phyloP scores from a whole-genome alignment of 495 filamentous ascomycete species.

The Talaromyces stipitatus region DNA sequence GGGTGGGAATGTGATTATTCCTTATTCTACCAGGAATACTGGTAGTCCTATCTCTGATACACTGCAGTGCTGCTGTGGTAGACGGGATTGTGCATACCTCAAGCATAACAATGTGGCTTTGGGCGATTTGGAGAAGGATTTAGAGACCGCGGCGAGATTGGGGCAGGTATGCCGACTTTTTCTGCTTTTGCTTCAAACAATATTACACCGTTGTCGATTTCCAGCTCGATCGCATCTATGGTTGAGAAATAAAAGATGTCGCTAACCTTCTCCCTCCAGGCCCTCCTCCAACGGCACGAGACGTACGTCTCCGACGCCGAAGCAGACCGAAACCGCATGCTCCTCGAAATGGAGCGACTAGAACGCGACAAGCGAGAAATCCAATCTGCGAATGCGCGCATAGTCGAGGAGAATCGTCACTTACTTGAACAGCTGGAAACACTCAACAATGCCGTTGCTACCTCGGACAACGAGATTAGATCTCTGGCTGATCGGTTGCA shows the following conservation, averaged over 20 bases:
- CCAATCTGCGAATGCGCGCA: constrained; percentile 63
- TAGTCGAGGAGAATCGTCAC: constrained; percentile 69
- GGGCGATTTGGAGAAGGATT: constrained; percentile 75
- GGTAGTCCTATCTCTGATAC: neutral
- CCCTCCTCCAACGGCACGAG: constrained; percentile 85
- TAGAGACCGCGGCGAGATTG: constrained; percentile 73
- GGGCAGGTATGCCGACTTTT: constrained; percentile 62
- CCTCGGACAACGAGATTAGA: constrained; percentile 67
- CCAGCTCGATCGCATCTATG: neutral
- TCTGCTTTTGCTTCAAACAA: constrained; percentile 8
- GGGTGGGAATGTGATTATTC: neutral
- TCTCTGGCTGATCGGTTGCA: constrained; percentile 64
- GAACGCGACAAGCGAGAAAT: constrained; percentile 70
- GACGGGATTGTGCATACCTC: constrained; percentile 68
- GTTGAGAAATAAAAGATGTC: constrained; percentile 14
- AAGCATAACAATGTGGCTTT: constrained; percentile 71
- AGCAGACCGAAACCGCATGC: constrained; percentile 65
- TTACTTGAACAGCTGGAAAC: constrained; percentile 76
- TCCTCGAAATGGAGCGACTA: constrained; percentile 60
- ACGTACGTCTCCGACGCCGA: constrained; percentile 86
- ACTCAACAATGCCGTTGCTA: constrained; percentile 63
- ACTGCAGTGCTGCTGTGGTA: constrained; percentile 76
- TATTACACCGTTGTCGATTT: neutral
- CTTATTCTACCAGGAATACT: neutral
- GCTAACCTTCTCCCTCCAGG: constrained; percentile 75